Conservation (phyloP, 169 alveolate species). For the Cryptosporidium viatorum region DNA sequence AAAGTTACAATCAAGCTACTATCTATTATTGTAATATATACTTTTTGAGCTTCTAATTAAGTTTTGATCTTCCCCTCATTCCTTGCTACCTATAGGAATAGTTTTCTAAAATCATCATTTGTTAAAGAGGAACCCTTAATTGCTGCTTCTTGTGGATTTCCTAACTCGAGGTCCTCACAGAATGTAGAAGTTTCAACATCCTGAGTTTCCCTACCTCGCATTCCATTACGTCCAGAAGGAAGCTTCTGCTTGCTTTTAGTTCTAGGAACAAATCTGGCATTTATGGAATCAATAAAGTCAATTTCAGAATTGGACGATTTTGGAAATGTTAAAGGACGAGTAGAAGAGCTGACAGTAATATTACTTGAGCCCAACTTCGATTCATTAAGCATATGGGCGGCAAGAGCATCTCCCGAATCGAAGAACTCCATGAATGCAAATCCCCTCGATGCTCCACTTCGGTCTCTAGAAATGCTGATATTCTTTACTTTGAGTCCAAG, state of each 20-base stretch:
- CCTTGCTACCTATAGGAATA: background rate
- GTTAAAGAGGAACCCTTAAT: conserved; percentile 11
- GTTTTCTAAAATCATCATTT: conserved; percentile 61
- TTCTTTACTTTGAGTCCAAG: conserved; percentile 40
- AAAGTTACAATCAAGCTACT: background rate
- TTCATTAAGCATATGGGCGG: conserved; percentile 76
- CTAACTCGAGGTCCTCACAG: background rate
- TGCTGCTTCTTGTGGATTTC: background rate
- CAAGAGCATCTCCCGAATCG: conserved; percentile 65
- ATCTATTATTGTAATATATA: background rate
- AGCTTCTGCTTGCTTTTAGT: conserved; percentile 36
- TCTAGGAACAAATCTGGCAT: conserved; percentile 54
- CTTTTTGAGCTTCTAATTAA: background rate
- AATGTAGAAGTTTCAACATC: background rate
- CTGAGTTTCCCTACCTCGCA: background rate
- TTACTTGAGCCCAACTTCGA: conserved; percentile 52
- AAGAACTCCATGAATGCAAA: conserved; percentile 73
- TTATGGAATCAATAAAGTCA: background rate
- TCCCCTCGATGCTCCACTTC: conserved; percentile 74
- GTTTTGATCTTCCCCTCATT: background rate
- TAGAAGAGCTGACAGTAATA: conserved; percentile 49
- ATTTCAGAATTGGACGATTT: no score
- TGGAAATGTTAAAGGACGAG: conserved; percentile 67
- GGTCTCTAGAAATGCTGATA: conserved; percentile 47
- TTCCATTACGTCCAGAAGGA: background rate